Evolutionary conservation across 352 stramenopile genomes (phyloP).

Genomic region (Phytopythium helicoides): DNA sequence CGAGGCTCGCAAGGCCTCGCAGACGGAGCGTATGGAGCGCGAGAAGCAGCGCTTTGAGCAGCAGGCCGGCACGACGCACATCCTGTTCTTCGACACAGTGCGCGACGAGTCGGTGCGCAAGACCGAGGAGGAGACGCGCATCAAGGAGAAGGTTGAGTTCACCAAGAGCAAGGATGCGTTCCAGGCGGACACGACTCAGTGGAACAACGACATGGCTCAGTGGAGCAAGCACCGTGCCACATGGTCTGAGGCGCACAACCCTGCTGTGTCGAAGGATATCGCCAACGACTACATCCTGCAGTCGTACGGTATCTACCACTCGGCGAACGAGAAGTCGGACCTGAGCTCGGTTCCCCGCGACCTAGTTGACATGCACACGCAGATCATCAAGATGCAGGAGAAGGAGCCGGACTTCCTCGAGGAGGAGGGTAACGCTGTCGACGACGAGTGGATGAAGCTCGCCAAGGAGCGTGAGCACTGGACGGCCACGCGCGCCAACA

Average conservation of each 20-base stretch:
- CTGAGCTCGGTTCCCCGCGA: constrained; percentile 56
- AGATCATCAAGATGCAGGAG: constrained; percentile 84
- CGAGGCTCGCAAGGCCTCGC: constrained; percentile 71
- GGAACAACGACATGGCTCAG: constrained; percentile 87
- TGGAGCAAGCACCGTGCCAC: constrained; percentile 86
- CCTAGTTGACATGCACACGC: constrained; percentile 63
- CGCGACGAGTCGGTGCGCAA: constrained; percentile 66
- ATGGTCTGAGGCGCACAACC: constrained; percentile 87
- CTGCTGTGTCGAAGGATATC: constrained; percentile 85
- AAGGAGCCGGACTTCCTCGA: constrained; percentile 77
- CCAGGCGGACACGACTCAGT: constrained; percentile 84
- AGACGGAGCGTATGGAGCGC: constrained; percentile 77
- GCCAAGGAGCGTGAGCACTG: constrained; percentile 88
- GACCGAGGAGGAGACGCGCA: constrained; percentile 76
- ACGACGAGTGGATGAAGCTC: constrained; percentile 89
- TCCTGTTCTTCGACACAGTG: constrained; percentile 84
- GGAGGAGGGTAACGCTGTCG: constrained; percentile 76
- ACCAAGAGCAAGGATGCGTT: constrained; percentile 88
- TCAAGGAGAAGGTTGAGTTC: constrained; percentile 89
- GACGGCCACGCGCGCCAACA: constrained; percentile 84
- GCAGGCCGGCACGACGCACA: constrained; percentile 70
- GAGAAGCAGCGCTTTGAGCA: constrained; percentile 82
- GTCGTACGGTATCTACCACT: constrained; percentile 84
- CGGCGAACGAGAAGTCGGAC: constrained; percentile 37
- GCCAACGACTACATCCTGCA: constrained; percentile 86